Percentiles rank a stretch among this genome's conserved stretches.
Conservation (phyloP, 257 asterid species). For the Verbena officinalis region DNA sequence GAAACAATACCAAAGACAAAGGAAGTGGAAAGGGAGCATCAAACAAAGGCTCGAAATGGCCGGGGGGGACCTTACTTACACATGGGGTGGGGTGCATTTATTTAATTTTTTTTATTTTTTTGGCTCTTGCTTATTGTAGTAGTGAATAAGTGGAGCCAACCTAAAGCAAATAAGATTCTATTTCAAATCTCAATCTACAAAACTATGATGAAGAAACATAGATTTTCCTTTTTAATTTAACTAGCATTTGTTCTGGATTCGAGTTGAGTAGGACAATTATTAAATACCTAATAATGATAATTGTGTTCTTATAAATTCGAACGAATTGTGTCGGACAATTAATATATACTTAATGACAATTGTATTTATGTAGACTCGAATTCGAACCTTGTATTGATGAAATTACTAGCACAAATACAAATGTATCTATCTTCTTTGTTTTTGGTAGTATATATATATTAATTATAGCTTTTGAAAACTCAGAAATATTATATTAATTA, state of each 20-base stretch:
- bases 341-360: too few species aligned
- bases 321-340: too few species aligned
- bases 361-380: too few species aligned
- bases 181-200: slow-evolving; percentile 43
- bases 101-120: slow-evolving; percentile 1
- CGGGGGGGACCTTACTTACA: slow-evolving; percentile 90
- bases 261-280: too few species aligned
- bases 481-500: too few species aligned
- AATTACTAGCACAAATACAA: too few species aligned
- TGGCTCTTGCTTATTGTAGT: slow-evolving; percentile 3
- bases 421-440: not conserved
- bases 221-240: too few species aligned
- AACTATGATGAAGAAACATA: not conserved
- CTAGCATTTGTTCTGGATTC: too few species aligned
- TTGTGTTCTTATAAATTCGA: too few species aligned
- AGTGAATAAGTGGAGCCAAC: slow-evolving; percentile 64
- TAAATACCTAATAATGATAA: too few species aligned
- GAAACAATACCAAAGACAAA: slow-evolving; percentile 67
- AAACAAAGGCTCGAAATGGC: slow-evolving; percentile 40
- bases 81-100: slow-evolving; percentile 79
- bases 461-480: not conserved
- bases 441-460: too few species aligned
- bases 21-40: slow-evolving; percentile 44
- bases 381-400: too few species aligned
- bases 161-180: slow-evolving; percentile 66